Percentiles rank a stretch among this genome's conserved stretches.
Conservation (phyloP, 2,329 filamentous ascomycete species). For the Metarhizium album region DNA sequence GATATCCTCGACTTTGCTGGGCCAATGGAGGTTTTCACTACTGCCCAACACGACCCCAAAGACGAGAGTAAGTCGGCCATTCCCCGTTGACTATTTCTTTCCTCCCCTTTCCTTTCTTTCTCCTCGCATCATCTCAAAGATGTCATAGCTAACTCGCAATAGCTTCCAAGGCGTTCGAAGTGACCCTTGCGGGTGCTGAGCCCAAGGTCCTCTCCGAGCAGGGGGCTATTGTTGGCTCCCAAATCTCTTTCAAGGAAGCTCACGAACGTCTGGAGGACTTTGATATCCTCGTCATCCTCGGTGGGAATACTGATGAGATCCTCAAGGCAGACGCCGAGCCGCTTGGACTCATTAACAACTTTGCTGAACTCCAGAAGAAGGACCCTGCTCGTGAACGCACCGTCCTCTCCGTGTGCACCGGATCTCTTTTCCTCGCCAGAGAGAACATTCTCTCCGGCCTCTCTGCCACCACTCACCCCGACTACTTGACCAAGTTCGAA, state of each 20-base stretch:
- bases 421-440: slow-evolving; percentile 65
- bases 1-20: slow-evolving; percentile 48
- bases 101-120: too few relatives aligned
- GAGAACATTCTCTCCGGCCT: slow-evolving; percentile 69
- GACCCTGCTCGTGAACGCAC: slow-evolving; percentile 73
- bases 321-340: slow-evolving; percentile 60
- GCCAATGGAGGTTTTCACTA: slow-evolving; percentile 39
- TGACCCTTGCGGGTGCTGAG: slow-evolving; percentile 43
- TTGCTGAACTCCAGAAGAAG: slow-evolving; percentile 67
- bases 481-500: slow-evolving; percentile 71
- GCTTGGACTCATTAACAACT: slow-evolving; percentile 62
- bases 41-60: slow-evolving; percentile 41
- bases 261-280: slow-evolving; percentile 63
- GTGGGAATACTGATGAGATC: slow-evolving; percentile 54
- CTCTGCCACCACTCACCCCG: slow-evolving; percentile 72
- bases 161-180: slow-evolving; percentile 48
- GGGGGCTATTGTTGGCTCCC: slow-evolving; percentile 59
- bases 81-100: too few relatives aligned
- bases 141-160: slow-evolving; percentile 4
- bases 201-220: slow-evolving; percentile 46
- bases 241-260: slow-evolving; percentile 71
- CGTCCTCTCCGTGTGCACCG: slow-evolving; percentile 69
- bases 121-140: neutral
- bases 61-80: slow-evolving; percentile 33
- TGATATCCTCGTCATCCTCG: slow-evolving; percentile 69